Evolutionary conservation across 1,284 basidiomycete species (phyloP), one percentile per base, ranked within the genome.

Genomic region (Cerrena zonata): DNA sequence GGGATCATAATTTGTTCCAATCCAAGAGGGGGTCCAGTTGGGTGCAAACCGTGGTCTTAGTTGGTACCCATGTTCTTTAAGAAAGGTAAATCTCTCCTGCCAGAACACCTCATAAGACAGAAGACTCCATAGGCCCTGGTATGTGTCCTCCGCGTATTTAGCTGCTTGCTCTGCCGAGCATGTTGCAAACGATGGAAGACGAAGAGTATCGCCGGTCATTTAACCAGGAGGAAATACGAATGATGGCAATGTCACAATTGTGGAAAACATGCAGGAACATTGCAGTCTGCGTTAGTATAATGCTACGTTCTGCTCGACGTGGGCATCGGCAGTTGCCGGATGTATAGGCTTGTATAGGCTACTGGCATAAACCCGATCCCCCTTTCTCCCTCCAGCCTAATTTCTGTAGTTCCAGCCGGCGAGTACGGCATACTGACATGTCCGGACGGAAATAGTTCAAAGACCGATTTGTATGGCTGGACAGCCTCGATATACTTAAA

Each of bases 1-100:
- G 18, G 5, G 27, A 4, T 41, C 37, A 11, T 19, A 4, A n/a
- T 30, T 30, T 11, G 37, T 49, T 11, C 18, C 22, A 11, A 43
- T 7, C 47, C 47, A 49, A 18, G 47, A 49, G 5, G 47, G 47
- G 15, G 19, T 43, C 47, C 47, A 49, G 21, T 21, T 21, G 4
- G 47, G 47, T 19, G 22, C 11, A 24, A 25, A 43, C 15, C 47
- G 21, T 11, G 47, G 47, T 43, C 47, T 24, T 54, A 46, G 27
- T 4, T 4, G 4, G 21, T 46, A 46, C 5, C 45, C 45, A 5
- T 21, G 23, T 4, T 12, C 18, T 4, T n/a, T n/a, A 23, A 46
- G 19, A 26, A 46, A 46, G 23, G 4, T 5, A 13, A 30, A 27
- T 18, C 26, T 24, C 10, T 26, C 45, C n/a, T 21, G 4, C 45